phyloP scores from a whole-genome alignment of 129 eudicot species.

The Erigeron canadensis region DNA sequence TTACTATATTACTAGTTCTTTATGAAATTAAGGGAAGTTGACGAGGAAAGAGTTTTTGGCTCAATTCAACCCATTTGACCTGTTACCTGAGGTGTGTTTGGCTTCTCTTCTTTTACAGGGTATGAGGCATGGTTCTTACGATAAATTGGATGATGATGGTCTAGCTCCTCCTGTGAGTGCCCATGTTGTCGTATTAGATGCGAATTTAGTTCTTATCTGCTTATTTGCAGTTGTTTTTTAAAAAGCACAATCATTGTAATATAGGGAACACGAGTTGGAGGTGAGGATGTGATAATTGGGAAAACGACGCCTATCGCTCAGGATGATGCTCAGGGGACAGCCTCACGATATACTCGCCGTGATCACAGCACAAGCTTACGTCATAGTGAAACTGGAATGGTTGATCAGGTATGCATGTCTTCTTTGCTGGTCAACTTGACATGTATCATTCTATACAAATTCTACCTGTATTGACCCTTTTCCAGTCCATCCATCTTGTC shows the following conservation, averaged over 20 bases:
- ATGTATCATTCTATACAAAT: neutral
- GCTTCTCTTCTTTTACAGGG: constrained; percentile 40
- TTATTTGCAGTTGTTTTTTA: neutral
- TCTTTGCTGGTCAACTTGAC: neutral
- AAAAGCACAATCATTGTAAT: neutral
- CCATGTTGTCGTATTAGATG: neutral
- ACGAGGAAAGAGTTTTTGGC: neutral
- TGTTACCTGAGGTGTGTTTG: neutral
- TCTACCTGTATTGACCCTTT: neutral
- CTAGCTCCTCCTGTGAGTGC: constrained; percentile 85
- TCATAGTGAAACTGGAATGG: constrained; percentile 96
- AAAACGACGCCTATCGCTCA: constrained; percentile 92
- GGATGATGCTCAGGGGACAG: constrained; percentile 83
- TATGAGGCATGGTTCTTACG: constrained; percentile 94
- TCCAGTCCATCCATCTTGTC: neutral
- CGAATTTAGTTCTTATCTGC: neutral
- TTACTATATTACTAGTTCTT: neutral
- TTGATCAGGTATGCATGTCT: constrained; percentile 62
- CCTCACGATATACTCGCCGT: constrained; percentile 71
- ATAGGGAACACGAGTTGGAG: constrained; percentile 87
- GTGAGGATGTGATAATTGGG: constrained; percentile 96
- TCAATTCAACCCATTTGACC: neutral
- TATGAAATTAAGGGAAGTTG: neutral
- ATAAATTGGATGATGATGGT: constrained; percentile 90
- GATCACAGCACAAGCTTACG: constrained; percentile 95